Evolutionary conservation across 2,329 filamentous ascomycete species (phyloP), one percentile per base, ranked within the genome.

Genomic region (Fusarium sp.): DNA sequence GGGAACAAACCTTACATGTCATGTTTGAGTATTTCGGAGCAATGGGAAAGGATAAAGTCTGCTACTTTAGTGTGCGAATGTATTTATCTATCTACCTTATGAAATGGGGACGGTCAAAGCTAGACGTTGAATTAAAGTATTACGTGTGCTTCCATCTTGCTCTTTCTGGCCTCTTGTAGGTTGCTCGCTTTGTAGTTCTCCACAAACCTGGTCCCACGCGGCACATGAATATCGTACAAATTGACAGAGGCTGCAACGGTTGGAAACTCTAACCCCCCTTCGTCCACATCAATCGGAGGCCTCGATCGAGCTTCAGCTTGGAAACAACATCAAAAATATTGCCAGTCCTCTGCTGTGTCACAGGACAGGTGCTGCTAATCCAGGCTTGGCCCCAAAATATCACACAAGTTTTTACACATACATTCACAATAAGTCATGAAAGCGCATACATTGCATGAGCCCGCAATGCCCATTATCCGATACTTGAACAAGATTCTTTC

Each of bases 401-500:
- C 34, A 40, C 34, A 22, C 8, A 11, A 17, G 9, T 10, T 17
- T 40, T n/a, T 13, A 40, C 10, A 7, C 24, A 50, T n/a, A 45
- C 22, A 18, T 33, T 52, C 52, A 63, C 43, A 50, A 17, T 22
- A 46, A 11, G 28, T 34, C 56, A 11, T 39, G 28, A 38, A 44
- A 57, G 44, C 42, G 26, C 48, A 63, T 58, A 33, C 52, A 65
- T 59, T 66, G 50, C 40, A 68, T 45, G 40, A 58, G 62, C 26
- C 46, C 34, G 22, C 58, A 40, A 56, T 66, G 57, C 54, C 52
- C 66, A 69, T 71, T 68, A 74, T 71, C 43, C 63, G 63, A 58
- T 74, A 69, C 71, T 74, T 68, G 71, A 71, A 74, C 66, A 73
- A 69, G 54, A 72, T 66, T 45, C 70, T 58, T 71, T 63, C 46